These are phyloP conservation scores for Corrigiola litoralis DNA, from an alignment of 179 eudicot genomes.

Conservation along the genomic window DNA sequence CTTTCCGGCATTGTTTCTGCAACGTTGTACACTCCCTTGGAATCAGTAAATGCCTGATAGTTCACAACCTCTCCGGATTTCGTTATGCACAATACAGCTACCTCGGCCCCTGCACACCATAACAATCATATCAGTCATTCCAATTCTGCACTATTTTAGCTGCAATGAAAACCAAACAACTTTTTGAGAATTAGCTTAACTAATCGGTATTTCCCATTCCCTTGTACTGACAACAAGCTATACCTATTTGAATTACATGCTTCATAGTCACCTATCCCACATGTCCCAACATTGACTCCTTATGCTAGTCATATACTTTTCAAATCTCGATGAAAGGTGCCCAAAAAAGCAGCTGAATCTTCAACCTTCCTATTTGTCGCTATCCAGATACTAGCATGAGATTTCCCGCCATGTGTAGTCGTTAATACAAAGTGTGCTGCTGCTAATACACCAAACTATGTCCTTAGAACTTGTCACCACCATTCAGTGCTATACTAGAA, in stretches of 20 bases:
- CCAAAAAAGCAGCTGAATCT: not conserved
- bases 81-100: conserved; percentile 95
- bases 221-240: not conserved
- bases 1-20: conserved; percentile 99
- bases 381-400: not conserved
- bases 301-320: not conserved
- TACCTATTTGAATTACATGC: not conserved
- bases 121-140: not conserved
- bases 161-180: not conserved
- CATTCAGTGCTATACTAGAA: too few relatives aligned
- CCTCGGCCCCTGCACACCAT: conserved; percentile 77
- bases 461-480: too few relatives aligned
- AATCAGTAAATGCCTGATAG: conserved; percentile 89
- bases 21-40: conserved; percentile 80
- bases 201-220: not conserved
- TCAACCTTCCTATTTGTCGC: not conserved
- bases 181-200: not conserved
- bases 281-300: not conserved
- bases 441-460: too few relatives aligned
- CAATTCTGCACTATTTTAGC: not conserved
- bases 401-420: not conserved
- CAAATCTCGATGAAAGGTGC: too few relatives aligned
- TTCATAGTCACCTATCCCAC: not conserved
- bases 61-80: conserved; percentile 93
- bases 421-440: too few relatives aligned